Evolutionary conservation across 257 asterid genomes (phyloP).

Genomic region (Asclepias syriaca): DNA sequence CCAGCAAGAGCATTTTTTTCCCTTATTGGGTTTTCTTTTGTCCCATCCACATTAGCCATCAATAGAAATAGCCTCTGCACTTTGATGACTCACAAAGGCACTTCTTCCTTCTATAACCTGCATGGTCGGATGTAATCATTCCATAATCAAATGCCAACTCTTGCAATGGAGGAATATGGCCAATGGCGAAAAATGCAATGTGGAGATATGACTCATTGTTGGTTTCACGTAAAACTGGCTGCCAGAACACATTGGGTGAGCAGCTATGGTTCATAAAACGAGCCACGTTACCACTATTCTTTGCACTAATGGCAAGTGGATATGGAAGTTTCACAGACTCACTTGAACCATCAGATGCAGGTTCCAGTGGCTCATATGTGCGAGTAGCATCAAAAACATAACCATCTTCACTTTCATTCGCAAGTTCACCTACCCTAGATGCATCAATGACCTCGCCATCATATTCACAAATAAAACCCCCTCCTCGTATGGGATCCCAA

Average conservation of each 20-base stretch:
- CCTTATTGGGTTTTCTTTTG: not conserved
- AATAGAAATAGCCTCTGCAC: slow-evolving; percentile 78
- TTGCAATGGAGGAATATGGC: slow-evolving; percentile 91
- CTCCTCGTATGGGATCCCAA: slow-evolving; percentile 88
- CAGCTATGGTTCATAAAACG: slow-evolving; percentile 98
- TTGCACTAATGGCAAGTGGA: slow-evolving; percentile 67
- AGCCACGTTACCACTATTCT: slow-evolving; percentile 71
- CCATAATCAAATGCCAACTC: slow-evolving; percentile 90
- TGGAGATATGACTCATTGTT: slow-evolving; percentile 55
- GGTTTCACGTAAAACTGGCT: slow-evolving; percentile 67
- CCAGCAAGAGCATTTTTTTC: slow-evolving; percentile 1
- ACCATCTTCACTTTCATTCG: slow-evolving; percentile 38
- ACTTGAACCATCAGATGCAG: slow-evolving; percentile 30
- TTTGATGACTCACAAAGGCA: slow-evolving; percentile 71
- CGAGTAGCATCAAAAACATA: slow-evolving; percentile 81
- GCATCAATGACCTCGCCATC: slow-evolving; percentile 70
- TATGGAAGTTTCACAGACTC: slow-evolving; percentile 46
- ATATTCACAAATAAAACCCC: slow-evolving; percentile 83
- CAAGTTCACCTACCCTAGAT: slow-evolving; percentile 32
- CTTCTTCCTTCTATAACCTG: slow-evolving; percentile 52
- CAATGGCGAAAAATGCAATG: slow-evolving; percentile 74
- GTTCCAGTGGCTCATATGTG: slow-evolving; percentile 50
- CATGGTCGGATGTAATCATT: slow-evolving; percentile 45
- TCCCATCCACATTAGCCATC: slow-evolving; percentile 6
- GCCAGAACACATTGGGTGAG: slow-evolving; percentile 78